Percentiles rank a stretch among this genome's conserved stretches.
Conservation (phyloP, 2,329 filamentous ascomycete species). For the Rutstroemia sp. region DNA sequence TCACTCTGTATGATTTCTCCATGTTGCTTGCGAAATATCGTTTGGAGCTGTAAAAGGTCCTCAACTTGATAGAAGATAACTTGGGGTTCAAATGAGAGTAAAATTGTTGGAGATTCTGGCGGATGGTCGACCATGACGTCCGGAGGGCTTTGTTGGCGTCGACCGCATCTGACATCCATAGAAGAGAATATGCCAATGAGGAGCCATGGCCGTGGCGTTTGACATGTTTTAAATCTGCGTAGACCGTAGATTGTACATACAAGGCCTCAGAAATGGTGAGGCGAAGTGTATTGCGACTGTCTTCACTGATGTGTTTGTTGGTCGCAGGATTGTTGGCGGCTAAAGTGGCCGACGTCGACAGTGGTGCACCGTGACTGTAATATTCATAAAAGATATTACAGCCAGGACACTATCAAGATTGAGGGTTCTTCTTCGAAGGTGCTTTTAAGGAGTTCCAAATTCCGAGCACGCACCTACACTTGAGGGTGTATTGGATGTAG, state of each 20-base stretch:
- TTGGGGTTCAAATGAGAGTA: background rate
- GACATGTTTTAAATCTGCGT: background rate
- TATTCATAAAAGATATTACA: background rate
- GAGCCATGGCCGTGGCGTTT: background rate
- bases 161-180: background rate
- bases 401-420: too few relatives aligned
- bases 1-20: conserved; percentile 1
- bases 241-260: too few relatives aligned
- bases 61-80: background rate
- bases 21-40: background rate
- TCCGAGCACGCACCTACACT: too few relatives aligned
- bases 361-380: background rate
- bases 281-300: background rate
- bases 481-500: too few relatives aligned
- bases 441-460: too few relatives aligned
- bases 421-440: too few relatives aligned
- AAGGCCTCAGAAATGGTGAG: background rate
- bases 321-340: background rate
- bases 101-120: background rate
- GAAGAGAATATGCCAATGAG: background rate
- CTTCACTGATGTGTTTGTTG: background rate
- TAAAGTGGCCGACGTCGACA: background rate
- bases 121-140: background rate
- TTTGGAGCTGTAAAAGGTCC: background rate
- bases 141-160: background rate